These are phyloP conservation scores for Lycium ferocissimum DNA, from an alignment of 257 asterid species.

Conservation along the genomic window DNA sequence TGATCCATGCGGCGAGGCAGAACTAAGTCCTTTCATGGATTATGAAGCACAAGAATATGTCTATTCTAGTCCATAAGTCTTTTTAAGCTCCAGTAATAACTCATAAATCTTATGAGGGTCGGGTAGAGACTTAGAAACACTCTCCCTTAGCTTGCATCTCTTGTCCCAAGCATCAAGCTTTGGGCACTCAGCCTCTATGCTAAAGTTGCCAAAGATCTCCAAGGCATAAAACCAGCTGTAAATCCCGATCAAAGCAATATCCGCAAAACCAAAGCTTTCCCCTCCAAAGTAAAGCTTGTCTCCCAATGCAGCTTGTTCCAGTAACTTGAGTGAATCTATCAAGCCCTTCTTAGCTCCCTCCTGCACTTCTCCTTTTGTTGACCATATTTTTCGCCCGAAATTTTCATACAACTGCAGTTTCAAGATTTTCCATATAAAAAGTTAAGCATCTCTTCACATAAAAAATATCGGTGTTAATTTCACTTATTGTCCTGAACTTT, in stretches of 20 bases:
- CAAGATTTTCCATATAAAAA: neutral
- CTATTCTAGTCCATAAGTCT: constrained; percentile 1
- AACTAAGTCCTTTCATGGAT: too few relatives aligned
- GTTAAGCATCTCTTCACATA: too few relatives aligned
- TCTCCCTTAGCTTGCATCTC: constrained; percentile 39
- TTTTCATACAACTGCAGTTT: constrained; percentile 24
- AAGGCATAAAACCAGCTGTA: constrained; percentile 32
- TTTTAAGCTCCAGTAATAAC: neutral
- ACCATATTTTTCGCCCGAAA: constrained; percentile 25
- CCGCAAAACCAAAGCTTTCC: constrained; percentile 25
- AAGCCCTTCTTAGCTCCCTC: constrained; percentile 26
- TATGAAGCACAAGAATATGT: too few relatives aligned
- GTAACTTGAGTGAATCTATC: constrained; percentile 28
- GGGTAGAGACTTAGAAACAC: constrained; percentile 37
- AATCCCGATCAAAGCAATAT: constrained; percentile 24
- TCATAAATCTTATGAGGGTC: constrained; percentile 37
- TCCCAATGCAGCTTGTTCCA: constrained; percentile 14
- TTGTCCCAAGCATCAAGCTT: constrained; percentile 32
- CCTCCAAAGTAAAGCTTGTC: constrained; percentile 16
- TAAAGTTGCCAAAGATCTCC: constrained; percentile 26
- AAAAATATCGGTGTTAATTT: too few relatives aligned
- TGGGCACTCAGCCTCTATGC: constrained; percentile 28
- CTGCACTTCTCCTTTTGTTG: constrained; percentile 12
- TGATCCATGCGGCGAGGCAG: too few relatives aligned
- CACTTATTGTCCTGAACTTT: too few relatives aligned